Evolutionary conservation across 2,329 filamentous ascomycete genomes (phyloP), one percentile per base, ranked within the genome.

Genomic region (Epichloe festucae): DNA sequence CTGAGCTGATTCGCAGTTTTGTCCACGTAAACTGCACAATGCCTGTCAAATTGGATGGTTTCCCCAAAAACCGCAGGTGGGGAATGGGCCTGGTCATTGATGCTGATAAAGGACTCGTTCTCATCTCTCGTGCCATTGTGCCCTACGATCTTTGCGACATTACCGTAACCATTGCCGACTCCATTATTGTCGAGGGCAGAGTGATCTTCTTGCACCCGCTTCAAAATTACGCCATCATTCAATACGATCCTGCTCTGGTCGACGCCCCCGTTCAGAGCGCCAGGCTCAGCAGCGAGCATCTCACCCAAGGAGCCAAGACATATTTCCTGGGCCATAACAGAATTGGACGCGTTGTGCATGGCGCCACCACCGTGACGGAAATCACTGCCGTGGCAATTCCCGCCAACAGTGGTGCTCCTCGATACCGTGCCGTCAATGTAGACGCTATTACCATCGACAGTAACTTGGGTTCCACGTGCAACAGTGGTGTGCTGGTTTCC

Each of bases 281-380:
- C 4, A 87, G 81, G 60, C 77, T 98, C 48, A 89, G 89, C 62
- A 82, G 76, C 5, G 81, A 87, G 52, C 82, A 83, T 60, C 89
- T 97, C 65, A 90, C 89, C 49, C 93, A 97, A 71, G 93, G 93
- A 38, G 88, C 90, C 47, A 85, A 91, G 52, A 96, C 90, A 0
- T 90, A 95, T 58, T 98, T 98, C 69, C 86, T 98, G 56, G 94
- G 93, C n/a, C 94, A 95, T 73, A 98, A 98, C 65, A 84, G 94
- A 58, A 97, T 96, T 58, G 85, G 91, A 55, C 82, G 91, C 38
- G 88, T 96, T 41, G 91, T 97, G 4, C 88, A 96, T 59, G 87
- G 89, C 5, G 89, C 95, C 60, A 97, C 93, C 0, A 89, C 86
- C 0, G 89, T 98, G 14, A 98, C 94, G 0, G 93, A 98, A 66